phyloP scores from a whole-genome alignment of 768 basidiomycete genomes.

The Multifurca ochricompacta region DNA sequence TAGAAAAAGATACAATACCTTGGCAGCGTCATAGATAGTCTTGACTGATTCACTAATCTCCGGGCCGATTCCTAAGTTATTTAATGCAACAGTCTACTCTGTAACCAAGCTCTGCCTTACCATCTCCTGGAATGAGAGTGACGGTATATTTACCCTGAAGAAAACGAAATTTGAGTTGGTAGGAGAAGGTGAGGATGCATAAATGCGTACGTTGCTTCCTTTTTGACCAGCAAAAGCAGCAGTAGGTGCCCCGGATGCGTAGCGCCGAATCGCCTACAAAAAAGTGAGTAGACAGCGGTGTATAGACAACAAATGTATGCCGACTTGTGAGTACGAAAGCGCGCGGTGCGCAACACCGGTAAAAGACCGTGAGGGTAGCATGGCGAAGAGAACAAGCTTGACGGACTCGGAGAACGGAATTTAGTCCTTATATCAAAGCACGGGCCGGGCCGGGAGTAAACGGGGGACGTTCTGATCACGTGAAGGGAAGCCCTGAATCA shows the following conservation, averaged over 20 bases:
- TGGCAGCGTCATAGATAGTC: constrained; percentile 83
- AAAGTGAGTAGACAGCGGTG: constrained; percentile 6
- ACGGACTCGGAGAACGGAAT: constrained; percentile 21
- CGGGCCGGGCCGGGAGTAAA: constrained; percentile 8
- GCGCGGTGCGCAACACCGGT: constrained; percentile 48
- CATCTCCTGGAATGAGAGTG: constrained; percentile 94
- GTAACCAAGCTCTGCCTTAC: constrained; percentile 36
- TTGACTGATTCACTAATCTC: constrained; percentile 97
- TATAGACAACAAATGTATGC: constrained; percentile 14
- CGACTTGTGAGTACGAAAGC: constrained; percentile 41
- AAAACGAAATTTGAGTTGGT: not conserved
- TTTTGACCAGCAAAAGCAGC: constrained; percentile 89
- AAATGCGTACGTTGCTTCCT: constrained; percentile 63
- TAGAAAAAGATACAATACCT: constrained; percentile 38
- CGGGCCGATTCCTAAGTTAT: constrained; percentile 80
- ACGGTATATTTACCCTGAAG: constrained; percentile 91
- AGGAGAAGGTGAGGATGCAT: not conserved
- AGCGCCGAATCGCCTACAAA: constrained; percentile 46
- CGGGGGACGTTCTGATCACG: not conserved
- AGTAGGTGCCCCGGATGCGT: constrained; percentile 72
- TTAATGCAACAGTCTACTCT: constrained; percentile 18
- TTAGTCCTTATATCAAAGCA: not conserved
- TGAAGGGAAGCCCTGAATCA: not conserved
- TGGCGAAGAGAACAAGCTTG: constrained; percentile 27
- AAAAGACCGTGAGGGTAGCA: constrained; percentile 56